These are phyloP conservation scores for Aspergillus leporis DNA, from an alignment of 495 filamentous ascomycete genomes.

Conservation along the genomic window DNA sequence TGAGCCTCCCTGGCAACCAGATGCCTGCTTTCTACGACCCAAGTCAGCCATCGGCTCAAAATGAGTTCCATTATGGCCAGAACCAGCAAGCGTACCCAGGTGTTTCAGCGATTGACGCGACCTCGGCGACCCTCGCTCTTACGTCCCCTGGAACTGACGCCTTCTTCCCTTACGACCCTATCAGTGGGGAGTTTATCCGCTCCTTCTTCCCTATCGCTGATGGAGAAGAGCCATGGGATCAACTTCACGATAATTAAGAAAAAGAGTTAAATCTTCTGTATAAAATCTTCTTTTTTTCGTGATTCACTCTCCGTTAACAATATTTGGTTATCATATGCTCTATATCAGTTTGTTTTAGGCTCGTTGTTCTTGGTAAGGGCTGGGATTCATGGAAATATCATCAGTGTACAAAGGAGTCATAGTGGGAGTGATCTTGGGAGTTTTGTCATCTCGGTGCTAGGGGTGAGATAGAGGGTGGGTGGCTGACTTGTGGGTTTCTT, in stretches of 20 bases:
- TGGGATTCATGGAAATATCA: neutral
- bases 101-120: neutral
- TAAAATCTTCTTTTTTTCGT: neutral
- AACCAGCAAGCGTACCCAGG: neutral
- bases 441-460: neutral
- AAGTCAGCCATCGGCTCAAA: neutral
- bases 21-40: neutral
- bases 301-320: neutral
- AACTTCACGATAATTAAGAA: neutral
- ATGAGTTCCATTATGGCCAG: conserved; percentile 2
- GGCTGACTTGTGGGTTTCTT: neutral
- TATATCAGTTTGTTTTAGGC: conserved; percentile 1
- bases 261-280: neutral
- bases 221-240: conserved; percentile 27
- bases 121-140: conserved; percentile 9
- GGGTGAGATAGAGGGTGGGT: neutral
- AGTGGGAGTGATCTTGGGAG: neutral
- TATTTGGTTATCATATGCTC: neutral
- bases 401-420: conserved; percentile 1
- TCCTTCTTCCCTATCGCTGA: conserved; percentile 42
- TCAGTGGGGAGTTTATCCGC: conserved; percentile 46
- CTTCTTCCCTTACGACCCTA: conserved; percentile 50
- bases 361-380: neutral
- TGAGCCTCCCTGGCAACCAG: neutral
- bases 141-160: conserved; percentile 21